Base-by-base conservation (phyloP, 768 basidiomycete species). In the Boletus rubescentipes region DNA sequence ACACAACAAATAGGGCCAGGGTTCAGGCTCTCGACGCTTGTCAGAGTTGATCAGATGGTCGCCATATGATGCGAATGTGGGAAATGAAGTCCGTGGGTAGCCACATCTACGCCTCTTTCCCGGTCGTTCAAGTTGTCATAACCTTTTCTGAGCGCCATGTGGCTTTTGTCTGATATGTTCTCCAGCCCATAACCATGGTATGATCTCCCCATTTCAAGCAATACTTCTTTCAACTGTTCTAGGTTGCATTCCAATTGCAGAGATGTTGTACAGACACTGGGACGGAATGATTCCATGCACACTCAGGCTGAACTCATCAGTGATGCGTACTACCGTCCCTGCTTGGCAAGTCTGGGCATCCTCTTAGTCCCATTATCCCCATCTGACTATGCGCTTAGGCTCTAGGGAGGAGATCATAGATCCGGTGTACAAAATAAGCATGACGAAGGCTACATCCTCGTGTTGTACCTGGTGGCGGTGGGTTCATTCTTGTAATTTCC, bases 391-490 rank as follows among this genome's bases (percentile, higher is more conserved):
- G 10, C 18, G 11, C 26, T 12, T 16, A 14, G 14, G 34, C 29
- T 49, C 15, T 12, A 29, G 14, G 30, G 9, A 2, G 46, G 46
- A 23, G 10, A 26, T 3, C 46, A 26, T 9, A 14, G n/a, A n/a
- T 9, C 23, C 7, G 21, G 21, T 5, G 14, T 8, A 23, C 34
- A 46, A 46, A 35, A 26, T 26, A 26, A 26, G 26, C 26, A 26
- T 3, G 4, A 26, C 6, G 26, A 26, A 26, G 26, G 26, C 26
- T 26, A 18, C 35, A 21, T 29, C 49, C 23, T 47, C 20, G 48
- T 51, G 51, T 37, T 12, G 49, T 52, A 40, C 50, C 38, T 53
- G 38, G 23, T 50, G 52, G 52, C 52, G 23, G 40, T 39, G 50
- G 50, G 32, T 30, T 32, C 32, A 12, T 41, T n/a, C 14, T 3